These are phyloP conservation scores for Elsinoe fawcettii DNA, from an alignment of 2,329 filamentous ascomycete genomes.

Conservation along the genomic window DNA sequence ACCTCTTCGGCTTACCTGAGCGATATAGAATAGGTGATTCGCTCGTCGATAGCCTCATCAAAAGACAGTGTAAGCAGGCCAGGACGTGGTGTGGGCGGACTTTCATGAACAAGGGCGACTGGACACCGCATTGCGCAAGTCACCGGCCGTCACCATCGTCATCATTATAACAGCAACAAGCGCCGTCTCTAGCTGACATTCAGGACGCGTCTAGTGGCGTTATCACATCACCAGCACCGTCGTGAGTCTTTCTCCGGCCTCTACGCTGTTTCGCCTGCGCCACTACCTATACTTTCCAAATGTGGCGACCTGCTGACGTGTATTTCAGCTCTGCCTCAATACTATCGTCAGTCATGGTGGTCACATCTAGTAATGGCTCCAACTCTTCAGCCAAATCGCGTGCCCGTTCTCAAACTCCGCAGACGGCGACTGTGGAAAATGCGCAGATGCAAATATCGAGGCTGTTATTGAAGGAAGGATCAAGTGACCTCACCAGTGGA, in stretches of 20 bases:
- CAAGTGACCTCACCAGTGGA: not conserved
- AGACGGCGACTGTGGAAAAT: not conserved
- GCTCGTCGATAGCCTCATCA: not conserved
- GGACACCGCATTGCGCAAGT: not conserved
- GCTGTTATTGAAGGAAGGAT: slow-evolving; percentile 6
- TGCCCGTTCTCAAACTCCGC: slow-evolving; percentile 3
- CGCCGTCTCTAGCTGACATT: not conserved
- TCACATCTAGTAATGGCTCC: not conserved
- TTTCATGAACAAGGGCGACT: not conserved
- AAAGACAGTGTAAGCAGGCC: not conserved
- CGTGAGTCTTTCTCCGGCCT: not conserved
- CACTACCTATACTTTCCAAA: slow-evolving; percentile 48
- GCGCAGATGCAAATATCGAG: slow-evolving; percentile 14
- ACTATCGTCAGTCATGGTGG: not conserved
- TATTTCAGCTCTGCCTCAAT: slow-evolving; percentile 3
- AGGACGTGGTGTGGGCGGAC: not conserved
- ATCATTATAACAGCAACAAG: not conserved
- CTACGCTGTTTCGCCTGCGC: not conserved
- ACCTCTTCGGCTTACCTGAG: not conserved
- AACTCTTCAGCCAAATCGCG: not conserved
- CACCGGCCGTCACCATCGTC: not conserved
- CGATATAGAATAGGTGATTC: not conserved
- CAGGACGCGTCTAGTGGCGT: not conserved
- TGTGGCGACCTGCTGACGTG: not conserved
- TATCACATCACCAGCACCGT: not conserved